These are phyloP conservation scores for Vanderwaltozyma polyspora DNA, from an alignment of 805 yeast genomes.

Conservation along the genomic window DNA sequence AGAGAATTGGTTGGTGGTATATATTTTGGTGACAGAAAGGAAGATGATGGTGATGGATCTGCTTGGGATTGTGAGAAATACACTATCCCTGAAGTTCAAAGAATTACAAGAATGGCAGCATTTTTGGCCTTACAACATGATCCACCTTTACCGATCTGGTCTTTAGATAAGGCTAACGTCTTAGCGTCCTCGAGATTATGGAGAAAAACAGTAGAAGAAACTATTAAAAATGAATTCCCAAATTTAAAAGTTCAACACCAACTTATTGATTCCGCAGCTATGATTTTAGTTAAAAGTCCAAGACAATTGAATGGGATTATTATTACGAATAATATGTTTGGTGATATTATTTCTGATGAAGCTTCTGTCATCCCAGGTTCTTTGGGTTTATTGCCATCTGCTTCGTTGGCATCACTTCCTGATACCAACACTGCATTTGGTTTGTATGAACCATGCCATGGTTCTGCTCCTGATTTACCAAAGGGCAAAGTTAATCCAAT, in stretches of 20 bases:
- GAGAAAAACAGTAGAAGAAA: conserved; percentile 86
- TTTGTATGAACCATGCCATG: conserved; percentile 96
- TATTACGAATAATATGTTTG: conserved; percentile 93
- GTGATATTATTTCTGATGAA: conserved; percentile 96
- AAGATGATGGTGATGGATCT: conserved; percentile 75
- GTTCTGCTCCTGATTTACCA: conserved; percentile 92
- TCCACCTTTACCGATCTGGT: conserved; percentile 94
- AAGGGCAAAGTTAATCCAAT: conserved; percentile 85
- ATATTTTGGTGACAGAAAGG: conserved; percentile 91
- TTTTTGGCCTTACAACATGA: conserved; percentile 84
- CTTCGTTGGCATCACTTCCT: conserved; percentile 94
- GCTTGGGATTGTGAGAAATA: conserved; percentile 94
- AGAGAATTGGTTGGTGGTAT: conserved; percentile 98
- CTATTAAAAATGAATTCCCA: conserved; percentile 83
- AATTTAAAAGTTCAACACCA: conserved; percentile 81
- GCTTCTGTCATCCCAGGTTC: conserved; percentile 98
- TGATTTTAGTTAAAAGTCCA: conserved; percentile 90
- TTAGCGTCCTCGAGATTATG: conserved; percentile 92
- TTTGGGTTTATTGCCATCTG: conserved; percentile 84
- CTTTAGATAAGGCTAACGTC: conserved; percentile 94
- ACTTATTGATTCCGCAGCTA: conserved; percentile 96
- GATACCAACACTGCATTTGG: conserved; percentile 92
- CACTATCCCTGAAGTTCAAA: conserved; percentile 81
- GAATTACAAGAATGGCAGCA: conserved; percentile 98
- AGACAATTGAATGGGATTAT: conserved; percentile 85